Evolutionary conservation across 2,329 filamentous ascomycete genomes (phyloP), one percentile per base, ranked within the genome.

Genomic region (Fonsecaea pedrosoi): DNA sequence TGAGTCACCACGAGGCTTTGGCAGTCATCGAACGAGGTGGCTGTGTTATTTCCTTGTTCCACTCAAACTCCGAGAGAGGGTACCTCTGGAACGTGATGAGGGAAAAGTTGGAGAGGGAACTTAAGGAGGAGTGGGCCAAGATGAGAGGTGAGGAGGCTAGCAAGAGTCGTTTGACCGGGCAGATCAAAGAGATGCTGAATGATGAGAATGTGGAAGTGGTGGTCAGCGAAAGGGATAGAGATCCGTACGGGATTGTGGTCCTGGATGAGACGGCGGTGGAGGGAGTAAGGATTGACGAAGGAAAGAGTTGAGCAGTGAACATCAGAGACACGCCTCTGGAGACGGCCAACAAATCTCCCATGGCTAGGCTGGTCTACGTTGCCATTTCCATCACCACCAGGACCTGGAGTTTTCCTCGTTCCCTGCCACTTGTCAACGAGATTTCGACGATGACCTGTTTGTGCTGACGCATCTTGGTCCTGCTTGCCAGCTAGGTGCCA

Each of bases 1-100:
- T 98, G 83, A 91, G 88, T 74, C 95, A 99, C 77, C 95, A 99
- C 77, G 92, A 95, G 70, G 93, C 94, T 2, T 85, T 99, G 65
- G 87, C 91, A 45, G 92, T 93, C 1, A 92, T 91, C 34, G 94
- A 97, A 81, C 86, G 89, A 66, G 94, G 94, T 1, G 89, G 89
- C 70, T 90, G 88, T 62, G 91, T 98, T 0, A 86, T 98, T 60
- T 90, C 90, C 48, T 84, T 96, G 56, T 96, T 97, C 74, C 95
- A 99, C 78, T 94, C 91, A 73, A 98, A 98, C 78, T 95, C 92
- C 0, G 95, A 99, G 82, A 83, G 95, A 40, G 89, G 88, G 0
- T 99, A 94, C 76, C 79, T 99, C 73, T 85, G 85, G 66, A 84
- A 89, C 66, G 87, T 91, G 55, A 85, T 99, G 81, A 85, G 85